Evolutionary conservation across 805 yeast genomes (phyloP), one percentile per base, ranked within the genome.

Genomic region (Yarrowia keelungensis): DNA sequence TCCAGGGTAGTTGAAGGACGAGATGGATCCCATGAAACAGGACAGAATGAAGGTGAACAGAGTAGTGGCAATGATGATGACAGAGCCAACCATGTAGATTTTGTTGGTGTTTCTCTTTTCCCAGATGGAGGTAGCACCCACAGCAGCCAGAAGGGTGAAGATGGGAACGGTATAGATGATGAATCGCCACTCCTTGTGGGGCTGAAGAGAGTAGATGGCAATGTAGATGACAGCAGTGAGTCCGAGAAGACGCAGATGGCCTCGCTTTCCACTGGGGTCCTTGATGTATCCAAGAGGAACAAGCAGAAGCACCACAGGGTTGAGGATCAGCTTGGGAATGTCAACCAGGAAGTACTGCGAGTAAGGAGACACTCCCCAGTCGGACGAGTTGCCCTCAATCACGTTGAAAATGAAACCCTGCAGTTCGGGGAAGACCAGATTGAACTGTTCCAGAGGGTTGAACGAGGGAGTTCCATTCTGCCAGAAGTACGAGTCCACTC

Each of bases 161-260:
- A 88, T 81, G 0, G 98, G 97, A 4, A 89, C 79, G 0, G 87
- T 80, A 76, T 93, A 94, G 16, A 89, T 81, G 49, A 94, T 86
- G 74, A 94, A 94, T 73, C 98, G 84, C 97, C 97, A 91, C 80
- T 94, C 98, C 76, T 94, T 94, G 74, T 94, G 98, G 2, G 95
- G 92, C 77, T 90, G 95, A 65, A 88, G 76, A 0, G 97, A 92
- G 84, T 92, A 83, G 5, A 86, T 73, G 1, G 80, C 70, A n/a
- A 92, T 82, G 74, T 81, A 93, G 15, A 85, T 64, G 0, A 87
- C 50, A 0, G 89, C 79, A 0, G 91, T 80, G 16, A 84, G 70
- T 1, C 85, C 81, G 36, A 88, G 74, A 7, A 87, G 77, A 49
- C 84, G 82, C 45, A 86, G 73, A 16, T 67, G 67, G 35, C 69